Conservation (phyloP, 768 basidiomycete genomes). For the Boletus rubroflammeus region DNA sequence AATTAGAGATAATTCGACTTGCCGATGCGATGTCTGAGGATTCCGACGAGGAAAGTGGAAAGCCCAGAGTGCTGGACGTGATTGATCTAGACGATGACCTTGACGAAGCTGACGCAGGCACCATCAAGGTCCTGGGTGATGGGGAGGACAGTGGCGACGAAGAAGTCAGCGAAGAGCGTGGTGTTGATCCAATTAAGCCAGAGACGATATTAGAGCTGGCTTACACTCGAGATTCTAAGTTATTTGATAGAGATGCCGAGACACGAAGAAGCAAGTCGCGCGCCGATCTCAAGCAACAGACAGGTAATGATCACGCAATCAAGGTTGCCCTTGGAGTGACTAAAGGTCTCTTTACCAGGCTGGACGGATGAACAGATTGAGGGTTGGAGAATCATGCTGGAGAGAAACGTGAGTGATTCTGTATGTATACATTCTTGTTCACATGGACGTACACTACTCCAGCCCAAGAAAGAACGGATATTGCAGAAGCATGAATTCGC, state of each 20-base stretch:
- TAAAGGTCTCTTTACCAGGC: constrained; percentile 36
- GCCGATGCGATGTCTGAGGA: constrained; percentile 62
- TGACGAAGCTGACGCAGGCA: constrained; percentile 38
- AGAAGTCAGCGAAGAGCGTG: constrained; percentile 30
- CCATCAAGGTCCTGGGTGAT: constrained; percentile 53
- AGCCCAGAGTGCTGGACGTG: constrained; percentile 18
- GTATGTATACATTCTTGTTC: constrained; percentile 6
- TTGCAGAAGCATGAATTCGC: constrained; percentile 73
- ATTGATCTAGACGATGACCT: constrained; percentile 54
- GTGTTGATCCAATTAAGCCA: constrained; percentile 29
- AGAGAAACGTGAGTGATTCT: constrained; percentile 65
- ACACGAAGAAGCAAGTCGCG: constrained; percentile 71
- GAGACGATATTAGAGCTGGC: constrained; percentile 73
- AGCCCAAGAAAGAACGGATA: constrained; percentile 76
- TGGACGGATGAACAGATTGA: constrained; percentile 87
- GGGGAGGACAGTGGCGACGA: constrained; percentile 47
- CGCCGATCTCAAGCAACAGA: constrained; percentile 61
- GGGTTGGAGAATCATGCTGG: constrained; percentile 89
- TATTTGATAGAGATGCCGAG: constrained; percentile 73
- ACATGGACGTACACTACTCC: constrained; percentile 4
- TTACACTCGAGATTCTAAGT: constrained; percentile 67
- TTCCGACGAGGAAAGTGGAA: constrained; percentile 55
- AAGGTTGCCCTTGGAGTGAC: neutral
- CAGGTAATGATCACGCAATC: constrained; percentile 42
- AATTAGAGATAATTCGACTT: constrained; percentile 75